Conservation (phyloP, 2,329 filamentous ascomycete genomes). For the Diaporthe batatas region DNA sequence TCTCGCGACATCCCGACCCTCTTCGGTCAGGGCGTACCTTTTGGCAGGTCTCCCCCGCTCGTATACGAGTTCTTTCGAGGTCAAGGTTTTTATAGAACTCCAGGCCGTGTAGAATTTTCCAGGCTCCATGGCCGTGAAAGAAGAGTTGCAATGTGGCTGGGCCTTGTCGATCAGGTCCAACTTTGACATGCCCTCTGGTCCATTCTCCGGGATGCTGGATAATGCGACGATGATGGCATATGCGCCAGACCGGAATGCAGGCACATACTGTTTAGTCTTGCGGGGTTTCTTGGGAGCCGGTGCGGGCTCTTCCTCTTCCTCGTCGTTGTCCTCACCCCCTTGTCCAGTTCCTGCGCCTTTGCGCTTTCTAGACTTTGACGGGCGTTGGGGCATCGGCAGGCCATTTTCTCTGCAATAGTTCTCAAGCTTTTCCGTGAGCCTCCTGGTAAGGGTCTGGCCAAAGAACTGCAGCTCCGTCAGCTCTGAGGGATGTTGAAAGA, state of each 20-base stretch:
- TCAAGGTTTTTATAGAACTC: constrained; percentile 84
- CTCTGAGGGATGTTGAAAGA: constrained; percentile 79
- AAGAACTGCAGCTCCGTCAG: constrained; percentile 80
- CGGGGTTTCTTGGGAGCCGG: constrained; percentile 68
- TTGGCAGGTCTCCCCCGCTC: constrained; percentile 77
- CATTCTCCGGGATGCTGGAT: constrained; percentile 68
- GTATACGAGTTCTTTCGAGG: constrained; percentile 80
- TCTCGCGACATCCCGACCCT: constrained; percentile 81
- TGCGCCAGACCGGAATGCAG: constrained; percentile 77
- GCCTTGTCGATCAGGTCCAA: constrained; percentile 75
- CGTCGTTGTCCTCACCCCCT: constrained; percentile 51
- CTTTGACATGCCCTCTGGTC: constrained; percentile 73
- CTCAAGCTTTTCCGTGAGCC: constrained; percentile 72
- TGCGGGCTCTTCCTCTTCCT: constrained; percentile 52
- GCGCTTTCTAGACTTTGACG: constrained; percentile 58
- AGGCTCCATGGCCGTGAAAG: constrained; percentile 76
- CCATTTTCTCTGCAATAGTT: constrained; percentile 76
- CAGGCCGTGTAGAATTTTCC: constrained; percentile 83
- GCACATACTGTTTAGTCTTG: constrained; percentile 78
- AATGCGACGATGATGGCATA: constrained; percentile 81
- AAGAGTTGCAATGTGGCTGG: constrained; percentile 79
- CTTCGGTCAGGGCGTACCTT: constrained; percentile 79
- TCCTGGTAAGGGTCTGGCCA: constrained; percentile 77
- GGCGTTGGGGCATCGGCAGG: constrained; percentile 74
- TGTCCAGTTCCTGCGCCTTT: constrained; percentile 48